Conservation (phyloP, 306 rosid genomes). For the Astragalus membranaceus region DNA sequence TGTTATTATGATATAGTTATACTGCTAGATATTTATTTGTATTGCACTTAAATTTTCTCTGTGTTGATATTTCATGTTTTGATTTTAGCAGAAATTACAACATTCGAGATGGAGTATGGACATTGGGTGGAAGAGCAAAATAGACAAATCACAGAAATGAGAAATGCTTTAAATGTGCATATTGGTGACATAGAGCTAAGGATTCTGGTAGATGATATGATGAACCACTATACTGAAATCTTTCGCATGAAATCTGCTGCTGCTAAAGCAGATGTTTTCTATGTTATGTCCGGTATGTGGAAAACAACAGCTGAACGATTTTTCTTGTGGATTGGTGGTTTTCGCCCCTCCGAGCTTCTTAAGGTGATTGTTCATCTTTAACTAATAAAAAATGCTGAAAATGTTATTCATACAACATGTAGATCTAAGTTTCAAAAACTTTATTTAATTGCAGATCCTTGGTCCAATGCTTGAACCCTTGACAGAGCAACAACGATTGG, state of each 20-base stretch:
- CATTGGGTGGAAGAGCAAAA: slow-evolving; percentile 89
- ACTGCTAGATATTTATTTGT: slow-evolving; percentile 14
- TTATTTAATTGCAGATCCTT: slow-evolving; percentile 58
- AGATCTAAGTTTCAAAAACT: not conserved
- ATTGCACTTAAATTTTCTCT: not conserved
- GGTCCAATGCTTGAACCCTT: slow-evolving; percentile 62
- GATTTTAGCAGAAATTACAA: slow-evolving; percentile 45
- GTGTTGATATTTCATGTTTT: not conserved
- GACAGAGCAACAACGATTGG: slow-evolving; percentile 58
- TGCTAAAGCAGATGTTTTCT: slow-evolving; percentile 84
- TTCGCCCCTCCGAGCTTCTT: slow-evolving; percentile 93
- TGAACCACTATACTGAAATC: slow-evolving; percentile 71
- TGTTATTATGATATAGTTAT: slow-evolving; percentile 5
- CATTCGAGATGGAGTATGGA: slow-evolving; percentile 88
- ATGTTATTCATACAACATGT: no score
- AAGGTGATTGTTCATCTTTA: slow-evolving; percentile 47
- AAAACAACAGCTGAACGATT: slow-evolving; percentile 83
- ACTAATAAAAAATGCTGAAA: not conserved
- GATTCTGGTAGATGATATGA: slow-evolving; percentile 58
- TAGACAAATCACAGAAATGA: slow-evolving; percentile 59
- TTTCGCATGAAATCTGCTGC: slow-evolving; percentile 81
- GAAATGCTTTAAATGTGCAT: slow-evolving; percentile 56
- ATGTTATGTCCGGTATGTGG: slow-evolving; percentile 93
- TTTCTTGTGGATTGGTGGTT: slow-evolving; percentile 97
- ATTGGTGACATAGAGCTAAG: slow-evolving; percentile 73